Evolutionary conservation across 2,329 filamentous ascomycete genomes (phyloP), one percentile per base, ranked within the genome.

Genomic region (Phyllachora maydis): DNA sequence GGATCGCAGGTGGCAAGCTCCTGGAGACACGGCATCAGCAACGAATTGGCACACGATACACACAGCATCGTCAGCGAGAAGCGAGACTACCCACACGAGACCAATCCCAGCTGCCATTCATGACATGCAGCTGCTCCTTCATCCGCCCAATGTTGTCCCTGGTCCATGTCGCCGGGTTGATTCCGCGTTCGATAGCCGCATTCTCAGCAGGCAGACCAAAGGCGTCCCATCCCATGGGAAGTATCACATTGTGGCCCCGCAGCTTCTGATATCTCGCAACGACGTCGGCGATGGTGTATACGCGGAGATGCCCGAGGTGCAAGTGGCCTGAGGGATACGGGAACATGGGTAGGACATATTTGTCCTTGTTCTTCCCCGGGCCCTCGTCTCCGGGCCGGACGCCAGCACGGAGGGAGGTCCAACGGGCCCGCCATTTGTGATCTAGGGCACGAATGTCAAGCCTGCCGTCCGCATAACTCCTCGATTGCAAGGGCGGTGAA

Each of bases 201-300:
- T 92, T 92, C 46, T 92, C 82, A 20, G 82, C 82, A 8, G 82
- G 82, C 26, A 92, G 52, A 2, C 82, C 82, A 49, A 92, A 91
- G 4, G 79, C 77, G 54, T 92, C 82, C 81, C 82, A 92, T 8
- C 82, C 82, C 62, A 91, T 91, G n/a, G 82, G 79, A 32, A 91
- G 65, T 25, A 90, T 47, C 16, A 90, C 78, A 26, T 75, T 50
- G 34, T 68, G 58, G 10, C 81, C 81, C 34, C 71, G 67, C 50
- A 91, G 68, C 14, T 60, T 62, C 36, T 71, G 66, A 40, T 72
- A 90, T 25, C 82, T 65, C 9, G 79, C 69, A 24, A 91, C 51
- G 7, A 83, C 75, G 50, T 92, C 82, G 30, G 81, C 79, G 32
- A 92, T 88, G 18, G 81, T 79, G 52, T 91, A 92, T 23, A 90